Base-by-base conservation (phyloP, 164 flowering plant species). In the Dillenia suffruticosa region DNA sequence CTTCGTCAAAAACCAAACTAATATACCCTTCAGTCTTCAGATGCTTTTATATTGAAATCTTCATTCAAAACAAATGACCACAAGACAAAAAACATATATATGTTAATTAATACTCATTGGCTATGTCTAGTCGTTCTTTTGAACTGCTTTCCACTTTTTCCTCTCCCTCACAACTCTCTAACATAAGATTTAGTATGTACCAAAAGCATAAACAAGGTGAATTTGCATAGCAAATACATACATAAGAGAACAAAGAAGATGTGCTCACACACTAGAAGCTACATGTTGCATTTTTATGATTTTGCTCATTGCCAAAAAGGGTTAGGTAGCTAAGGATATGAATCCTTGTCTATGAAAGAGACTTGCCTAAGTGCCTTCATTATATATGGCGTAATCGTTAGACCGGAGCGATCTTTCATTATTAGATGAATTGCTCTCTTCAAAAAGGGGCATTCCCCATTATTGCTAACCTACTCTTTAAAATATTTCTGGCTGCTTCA, bases 121-220 rank as follows among this genome's bases (percentile, higher is more conserved):
- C 40, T 5, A 51, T 51, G 15, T 14, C 54, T 51, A 15, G 17
- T 51, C 17, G 3, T 9, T 51, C 57, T 51, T 62, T 68, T 62
- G 46, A 68, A 68, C 71, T 58, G 54, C 70, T 56, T 26, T 67
- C 16, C 26, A 12, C 61, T 60, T 60, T 67, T 61, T 43, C 60
- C 59, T 61, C 57, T 51, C 17, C 2, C 9, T 13, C 24, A 13
- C 12, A 53, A 32, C 56, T 17, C 24, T 19, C 56, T 53, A 9
- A 17, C 56, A 16, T 17, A 19, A 10, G 24, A 53, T 16, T 9
- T 8, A 22, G 19, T 2, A 53, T 32, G 5, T 5, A 32, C 40
- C 40, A 26, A 26, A 26, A 26, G 40, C 40, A 32, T 32, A 32
- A 32, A 32, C 40, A 32, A 32, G 40, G 40, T 5, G 40, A 32